Evolutionary conservation across 2,329 filamentous ascomycete species (phyloP), one percentile per base, ranked within the genome.

Genomic region (Fusarium albosuccineum): DNA sequence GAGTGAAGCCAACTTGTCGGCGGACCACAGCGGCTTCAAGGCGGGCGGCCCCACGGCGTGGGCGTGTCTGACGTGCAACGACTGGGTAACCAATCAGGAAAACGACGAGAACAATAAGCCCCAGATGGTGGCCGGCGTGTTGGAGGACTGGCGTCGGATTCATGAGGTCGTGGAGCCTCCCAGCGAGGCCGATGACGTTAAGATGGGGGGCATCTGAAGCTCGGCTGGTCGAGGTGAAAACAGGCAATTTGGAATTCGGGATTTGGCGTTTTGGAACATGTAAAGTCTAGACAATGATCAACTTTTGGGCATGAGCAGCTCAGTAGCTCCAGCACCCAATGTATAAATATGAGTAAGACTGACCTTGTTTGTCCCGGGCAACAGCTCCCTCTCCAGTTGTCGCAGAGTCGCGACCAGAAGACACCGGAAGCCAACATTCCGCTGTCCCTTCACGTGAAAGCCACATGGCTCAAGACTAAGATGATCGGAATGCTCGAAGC

Each of bases 21-120:
- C 64, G 3, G 66, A 74, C 34, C 27, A 51, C 11, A 41, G 51
- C 11, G 58, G 53, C n/a, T 70, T 73, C 57, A 22, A 45, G 16
- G 8, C n/a, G 3, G 60, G 40, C 16, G 48, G 37, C 2, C 33
- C 50, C 3, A 63, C 70, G 6, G 67, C 73, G 1, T 82, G 76
- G 71, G 60, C 69, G 8, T 82, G 80, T 58, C 54, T 79, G 44
- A 69, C 67, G 6, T 82, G 80, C 62, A 72, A 64, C 39, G 71
- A 70, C 17, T 74, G 70, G 71, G 75, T 77, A 22, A 62, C 71
- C 34, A 75, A 76, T 40, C 72, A 76, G 54, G n/a, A 34, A 42
- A 70, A 67, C 37, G 56, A 48, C 14, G 7, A 30, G 40, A 51
- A 49, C 10, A 70, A 70, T 41, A 50, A 54, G 34, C 67, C 71